Conservation (phyloP, 345 rosid genomes). For the Syzygium aqueum region DNA sequence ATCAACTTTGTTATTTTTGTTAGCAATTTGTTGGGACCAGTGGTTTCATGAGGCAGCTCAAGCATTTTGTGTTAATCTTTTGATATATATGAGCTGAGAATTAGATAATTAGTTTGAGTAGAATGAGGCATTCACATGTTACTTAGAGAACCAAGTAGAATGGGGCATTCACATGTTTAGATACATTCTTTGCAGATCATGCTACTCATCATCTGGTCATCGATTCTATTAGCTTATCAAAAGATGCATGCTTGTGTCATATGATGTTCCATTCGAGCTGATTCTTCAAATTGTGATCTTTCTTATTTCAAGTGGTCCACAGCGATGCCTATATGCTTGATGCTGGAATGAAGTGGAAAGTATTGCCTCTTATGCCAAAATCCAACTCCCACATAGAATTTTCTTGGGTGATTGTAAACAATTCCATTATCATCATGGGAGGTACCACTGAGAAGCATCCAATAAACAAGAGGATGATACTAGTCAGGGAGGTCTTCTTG, state of each 20-base stretch:
- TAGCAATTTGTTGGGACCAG: conserved; percentile 94
- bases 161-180: no score
- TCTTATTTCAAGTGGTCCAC: no score
- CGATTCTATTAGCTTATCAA: no score
- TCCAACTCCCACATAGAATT: conserved; percentile 76
- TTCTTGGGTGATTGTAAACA: conserved; percentile 66
- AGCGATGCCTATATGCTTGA: conserved; percentile 25
- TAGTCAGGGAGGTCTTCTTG: conserved; percentile 69
- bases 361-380: conserved; percentile 65
- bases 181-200: no score
- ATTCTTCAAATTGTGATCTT: no score
- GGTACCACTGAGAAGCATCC: conserved; percentile 87
- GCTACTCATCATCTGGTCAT: not conserved
- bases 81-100: no score
- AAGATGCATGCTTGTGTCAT: no score
- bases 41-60: conserved; percentile 95
- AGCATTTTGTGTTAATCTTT: conserved; percentile 8
- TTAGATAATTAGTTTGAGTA: no score
- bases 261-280: no score
- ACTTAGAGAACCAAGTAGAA: no score
- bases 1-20: not conserved
- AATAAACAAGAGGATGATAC: conserved; percentile 58
- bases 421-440: conserved; percentile 58
- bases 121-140: no score
- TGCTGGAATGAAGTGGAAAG: conserved; percentile 58